Evolutionary conservation across 2,329 filamentous ascomycete genomes (phyloP).

Genomic region (Hymenotorrendiella dingleyae): DNA sequence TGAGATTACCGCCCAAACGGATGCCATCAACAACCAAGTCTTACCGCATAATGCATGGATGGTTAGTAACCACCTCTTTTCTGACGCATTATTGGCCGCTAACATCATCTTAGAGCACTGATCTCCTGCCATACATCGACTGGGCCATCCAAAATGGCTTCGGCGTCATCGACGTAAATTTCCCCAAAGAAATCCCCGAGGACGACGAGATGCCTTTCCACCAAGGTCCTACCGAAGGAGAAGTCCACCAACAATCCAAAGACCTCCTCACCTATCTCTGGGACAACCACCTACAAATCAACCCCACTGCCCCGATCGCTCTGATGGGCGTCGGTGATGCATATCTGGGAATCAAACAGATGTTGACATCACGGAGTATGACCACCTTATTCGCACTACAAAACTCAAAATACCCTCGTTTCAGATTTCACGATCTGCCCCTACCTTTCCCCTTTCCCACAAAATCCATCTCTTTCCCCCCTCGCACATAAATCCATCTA

Average conservation of each 20-base stretch:
- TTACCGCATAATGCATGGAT: slow-evolving; percentile 85
- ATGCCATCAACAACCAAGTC: slow-evolving; percentile 64
- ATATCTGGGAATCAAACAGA: slow-evolving; percentile 74
- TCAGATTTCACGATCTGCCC: too few relatives aligned
- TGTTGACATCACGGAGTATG: slow-evolving; percentile 70
- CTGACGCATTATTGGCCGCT: slow-evolving; percentile 16
- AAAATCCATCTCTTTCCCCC: slow-evolving; percentile 4
- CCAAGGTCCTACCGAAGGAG: slow-evolving; percentile 41
- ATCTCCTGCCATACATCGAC: slow-evolving; percentile 71
- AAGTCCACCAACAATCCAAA: slow-evolving; percentile 48
- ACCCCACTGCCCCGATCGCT: slow-evolving; percentile 68
- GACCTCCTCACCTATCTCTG: slow-evolving; percentile 82
- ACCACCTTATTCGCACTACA: not conserved
- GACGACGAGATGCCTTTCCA: slow-evolving; percentile 7
- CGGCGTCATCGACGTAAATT: slow-evolving; percentile 84
- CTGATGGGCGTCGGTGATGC: slow-evolving; percentile 87
- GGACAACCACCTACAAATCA: slow-evolving; percentile 92
- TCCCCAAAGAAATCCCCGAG: slow-evolving; percentile 64
- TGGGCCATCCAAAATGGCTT: slow-evolving; percentile 76
- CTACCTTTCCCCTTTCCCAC: too few relatives aligned
- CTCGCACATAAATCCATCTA: slow-evolving; percentile 10
- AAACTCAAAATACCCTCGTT: not conserved
- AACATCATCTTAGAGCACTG: slow-evolving; percentile 62
- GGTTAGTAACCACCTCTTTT: slow-evolving; percentile 47
- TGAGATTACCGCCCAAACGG: slow-evolving; percentile 60